Conservation (phyloP, 306 rosid genomes). For the Heteromeles arbutifolia region DNA sequence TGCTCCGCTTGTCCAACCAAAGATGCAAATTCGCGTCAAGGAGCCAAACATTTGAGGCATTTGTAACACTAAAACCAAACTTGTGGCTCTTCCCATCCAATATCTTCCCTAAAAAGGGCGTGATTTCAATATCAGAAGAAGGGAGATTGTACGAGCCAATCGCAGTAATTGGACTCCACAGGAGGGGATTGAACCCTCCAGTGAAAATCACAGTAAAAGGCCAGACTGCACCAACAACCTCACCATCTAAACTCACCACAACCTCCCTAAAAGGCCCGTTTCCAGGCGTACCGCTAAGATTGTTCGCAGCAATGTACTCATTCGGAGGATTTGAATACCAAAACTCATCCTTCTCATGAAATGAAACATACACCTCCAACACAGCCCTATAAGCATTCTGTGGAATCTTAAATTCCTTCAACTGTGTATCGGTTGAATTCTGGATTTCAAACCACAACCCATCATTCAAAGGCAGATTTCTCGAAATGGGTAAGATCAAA, state of each 20-base stretch:
- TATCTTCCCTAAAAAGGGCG: constrained; percentile 60
- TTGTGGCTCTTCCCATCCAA: constrained; percentile 62
- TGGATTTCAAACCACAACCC: constrained; percentile 74
- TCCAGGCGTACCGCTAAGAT: constrained; percentile 45
- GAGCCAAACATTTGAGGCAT: constrained; percentile 82
- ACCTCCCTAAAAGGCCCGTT: constrained; percentile 94
- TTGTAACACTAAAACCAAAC: constrained; percentile 66
- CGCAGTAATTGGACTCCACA: constrained; percentile 90
- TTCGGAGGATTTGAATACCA: constrained; percentile 70
- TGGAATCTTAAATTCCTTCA: constrained; percentile 60
- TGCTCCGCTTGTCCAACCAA: constrained; percentile 64
- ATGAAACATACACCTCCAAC: constrained; percentile 84
- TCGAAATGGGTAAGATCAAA: constrained; percentile 72
- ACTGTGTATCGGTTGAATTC: constrained; percentile 37
- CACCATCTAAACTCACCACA: constrained; percentile 55
- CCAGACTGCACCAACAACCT: constrained; percentile 65
- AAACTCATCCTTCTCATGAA: constrained; percentile 86
- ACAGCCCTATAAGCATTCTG: constrained; percentile 77
- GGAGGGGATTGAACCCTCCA: constrained; percentile 81
- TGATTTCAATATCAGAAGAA: constrained; percentile 77
- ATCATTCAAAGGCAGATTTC: constrained; percentile 53
- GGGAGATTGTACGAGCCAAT: constrained; percentile 86
- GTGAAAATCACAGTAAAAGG: constrained; percentile 88
- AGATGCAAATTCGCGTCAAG: constrained; percentile 82
- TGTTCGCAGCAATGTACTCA: constrained; percentile 57